A percentile compares a stretch with the other conserved stretches of the same genome.
phyloP scores from a whole-genome alignment of 2,329 filamentous ascomycete genomes.

The Colletotrichum paranaense region DNA sequence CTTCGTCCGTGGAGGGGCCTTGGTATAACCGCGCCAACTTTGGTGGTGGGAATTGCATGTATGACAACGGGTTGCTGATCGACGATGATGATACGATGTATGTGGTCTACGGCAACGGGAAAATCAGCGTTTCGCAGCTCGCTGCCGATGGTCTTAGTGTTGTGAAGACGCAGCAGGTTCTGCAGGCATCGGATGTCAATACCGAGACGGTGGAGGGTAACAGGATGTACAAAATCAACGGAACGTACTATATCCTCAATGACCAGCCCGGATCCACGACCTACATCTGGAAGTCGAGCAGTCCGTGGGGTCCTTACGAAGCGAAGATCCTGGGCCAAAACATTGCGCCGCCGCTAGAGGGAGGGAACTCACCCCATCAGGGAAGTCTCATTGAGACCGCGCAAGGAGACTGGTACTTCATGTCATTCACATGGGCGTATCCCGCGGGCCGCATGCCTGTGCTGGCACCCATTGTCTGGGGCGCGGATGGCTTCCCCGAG shows the following conservation, averaged over 20 bases:
- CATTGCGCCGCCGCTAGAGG: slow-evolving; percentile 55
- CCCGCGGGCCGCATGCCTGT: slow-evolving; percentile 68
- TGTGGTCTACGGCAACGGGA: slow-evolving; percentile 62
- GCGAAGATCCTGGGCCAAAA: slow-evolving; percentile 54
- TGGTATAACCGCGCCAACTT: slow-evolving; percentile 52
- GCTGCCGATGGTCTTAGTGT: slow-evolving; percentile 58
- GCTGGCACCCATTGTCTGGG: slow-evolving; percentile 65
- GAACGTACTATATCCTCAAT: slow-evolving; percentile 65
- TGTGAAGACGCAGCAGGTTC: slow-evolving; percentile 57
- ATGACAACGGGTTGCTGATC: slow-evolving; percentile 68
- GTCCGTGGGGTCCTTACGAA: slow-evolving; percentile 65
- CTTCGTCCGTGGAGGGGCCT: slow-evolving; percentile 51
- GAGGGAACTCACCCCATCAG: slow-evolving; percentile 62
- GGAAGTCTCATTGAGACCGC: slow-evolving; percentile 65
- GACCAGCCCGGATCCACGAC: slow-evolving; percentile 57
- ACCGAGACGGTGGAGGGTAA: slow-evolving; percentile 58
- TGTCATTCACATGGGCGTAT: slow-evolving; percentile 66
- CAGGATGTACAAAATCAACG: slow-evolving; percentile 68
- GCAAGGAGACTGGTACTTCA: slow-evolving; percentile 67
- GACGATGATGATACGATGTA: slow-evolving; percentile 71
- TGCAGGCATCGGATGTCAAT: slow-evolving; percentile 48
- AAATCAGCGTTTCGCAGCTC: slow-evolving; percentile 63
- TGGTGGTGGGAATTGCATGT: slow-evolving; percentile 60
- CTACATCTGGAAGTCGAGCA: slow-evolving; percentile 61
- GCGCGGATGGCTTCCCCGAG: slow-evolving; percentile 61